Evolutionary conservation across 139 green algal genomes (phyloP), one percentile per base, ranked within the genome.

Genomic region (Mesostigma viride): DNA sequence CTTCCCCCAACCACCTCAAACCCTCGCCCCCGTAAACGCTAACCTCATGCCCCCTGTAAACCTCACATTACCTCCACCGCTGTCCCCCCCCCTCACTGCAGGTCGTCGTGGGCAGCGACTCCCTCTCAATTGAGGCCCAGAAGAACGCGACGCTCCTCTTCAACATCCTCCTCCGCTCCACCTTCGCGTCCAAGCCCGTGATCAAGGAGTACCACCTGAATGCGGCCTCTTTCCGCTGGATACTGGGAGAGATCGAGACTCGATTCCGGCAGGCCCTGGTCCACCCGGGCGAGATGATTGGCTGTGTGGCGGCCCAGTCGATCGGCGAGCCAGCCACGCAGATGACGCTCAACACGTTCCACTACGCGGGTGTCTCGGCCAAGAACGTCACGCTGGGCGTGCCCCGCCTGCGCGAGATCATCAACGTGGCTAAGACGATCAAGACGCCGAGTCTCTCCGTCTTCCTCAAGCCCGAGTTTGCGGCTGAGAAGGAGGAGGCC

Each of bases 381-480:
- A 97, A 96, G 86, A 99, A 98, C 76, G 93, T 98, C 28, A 99
- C 94, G 34, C 87, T 97, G 67, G 94, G 93, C 45, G 92, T 99
- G 78, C 94, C 94, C 4, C 88, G 94, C 28, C 80, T 99, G 27
- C 95, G 86, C 3, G 94, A 99, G 78, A 96, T 99, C 85, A 98
- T 98, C 84, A 98, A 99, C 78, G 85, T 98, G 22, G 87, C 94
- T 36, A 98, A 99, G 83, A 95, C 91, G 81, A 97, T 96, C 82
- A 97, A 97, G 80, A 99, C 94, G 61, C 94, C 94, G 34, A 88
- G 77, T 1, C 79, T 96, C 6, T 87, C 85, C 26, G 88, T 99
- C 57, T 90, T 90, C 82, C 80, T 96, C 65, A 32, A 11, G 0
- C 62, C 77, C 31, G 72, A 80, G 27, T 36, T 66, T n/a, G 45